A percentile compares a stretch with the other conserved stretches of the same genome.
Conservation (phyloP, 306 rosid genomes). For the Biancaea sappan region DNA sequence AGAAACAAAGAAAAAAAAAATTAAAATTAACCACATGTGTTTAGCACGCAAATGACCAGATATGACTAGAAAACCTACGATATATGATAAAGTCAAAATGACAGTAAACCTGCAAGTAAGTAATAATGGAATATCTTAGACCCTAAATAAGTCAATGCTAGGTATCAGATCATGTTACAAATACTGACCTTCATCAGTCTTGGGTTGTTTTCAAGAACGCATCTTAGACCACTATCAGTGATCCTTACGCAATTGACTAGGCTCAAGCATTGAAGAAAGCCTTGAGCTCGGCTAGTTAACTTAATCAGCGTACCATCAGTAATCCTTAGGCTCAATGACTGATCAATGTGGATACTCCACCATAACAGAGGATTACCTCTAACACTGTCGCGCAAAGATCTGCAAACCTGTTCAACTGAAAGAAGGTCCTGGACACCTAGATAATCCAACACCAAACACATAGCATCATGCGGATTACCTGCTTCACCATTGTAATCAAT, state of each 20-base stretch:
- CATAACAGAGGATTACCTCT: slow-evolving; percentile 62
- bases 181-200: slow-evolving; percentile 57
- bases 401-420: slow-evolving; percentile 60
- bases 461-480: slow-evolving; percentile 65
- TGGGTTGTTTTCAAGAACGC: slow-evolving; percentile 57
- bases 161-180: neutral
- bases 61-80: neutral
- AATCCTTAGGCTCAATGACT: slow-evolving; percentile 48
- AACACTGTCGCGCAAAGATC: slow-evolving; percentile 48
- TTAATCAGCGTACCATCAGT: slow-evolving; percentile 53
- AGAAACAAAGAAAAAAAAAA: neutral
- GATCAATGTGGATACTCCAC: slow-evolving; percentile 55
- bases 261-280: slow-evolving; percentile 58
- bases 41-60: neutral
- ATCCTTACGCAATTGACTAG: slow-evolving; percentile 51
- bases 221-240: slow-evolving; percentile 57
- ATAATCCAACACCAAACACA: slow-evolving; percentile 53
- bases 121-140: neutral
- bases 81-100: neutral
- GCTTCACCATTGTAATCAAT: slow-evolving; percentile 28
- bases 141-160: neutral
- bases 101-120: neutral
- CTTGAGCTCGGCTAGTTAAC: slow-evolving; percentile 68
- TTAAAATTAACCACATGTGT: neutral
- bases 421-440: slow-evolving; percentile 68